Percentiles rank a stretch among this genome's conserved stretches.
phyloP scores from a whole-genome alignment of 139 green algal genomes.

The Haematococcus sp. region DNA sequence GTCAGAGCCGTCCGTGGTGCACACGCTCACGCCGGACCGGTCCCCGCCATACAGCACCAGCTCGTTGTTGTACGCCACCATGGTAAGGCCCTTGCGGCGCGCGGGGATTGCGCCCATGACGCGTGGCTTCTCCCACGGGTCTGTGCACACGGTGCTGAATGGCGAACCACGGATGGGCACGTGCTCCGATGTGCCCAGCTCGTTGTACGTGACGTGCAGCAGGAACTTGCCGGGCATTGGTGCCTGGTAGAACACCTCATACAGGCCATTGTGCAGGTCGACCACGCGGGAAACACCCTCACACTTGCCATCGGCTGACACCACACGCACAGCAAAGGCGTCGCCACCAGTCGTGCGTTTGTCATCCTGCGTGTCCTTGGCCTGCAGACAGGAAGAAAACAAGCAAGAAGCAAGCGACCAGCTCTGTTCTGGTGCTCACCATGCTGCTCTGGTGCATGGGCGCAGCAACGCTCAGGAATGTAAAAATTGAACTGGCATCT shows the following conservation, averaged over 20 bases:
- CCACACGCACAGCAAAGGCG: conserved; percentile 58
- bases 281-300: conserved; percentile 50
- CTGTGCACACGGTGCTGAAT: conserved; percentile 60
- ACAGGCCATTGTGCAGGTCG: conserved; percentile 71
- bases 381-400: neutral
- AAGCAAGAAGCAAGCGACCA: too few species aligned
- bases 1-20: conserved; percentile 43
- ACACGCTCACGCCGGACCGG: conserved; percentile 60
- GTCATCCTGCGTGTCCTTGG: conserved; percentile 53
- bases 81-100: conserved; percentile 55
- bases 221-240: conserved; percentile 51
- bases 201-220: conserved; percentile 67
- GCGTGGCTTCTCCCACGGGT: conserved; percentile 69
- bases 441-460: too few species aligned
- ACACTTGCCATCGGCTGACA: conserved; percentile 52
- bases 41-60: conserved; percentile 74
- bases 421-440: too few species aligned
- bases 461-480: too few species aligned
- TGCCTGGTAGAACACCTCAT: conserved; percentile 62
- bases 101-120: conserved; percentile 58
- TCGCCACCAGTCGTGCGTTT: conserved; percentile 76
- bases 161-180: conserved; percentile 69
- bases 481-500: too few species aligned
- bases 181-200: conserved; percentile 55
- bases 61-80: conserved; percentile 45